These are phyloP conservation scores for Verticillium tricorpus DNA, from an alignment of 2,329 filamentous ascomycete genomes.

Conservation along the genomic window DNA sequence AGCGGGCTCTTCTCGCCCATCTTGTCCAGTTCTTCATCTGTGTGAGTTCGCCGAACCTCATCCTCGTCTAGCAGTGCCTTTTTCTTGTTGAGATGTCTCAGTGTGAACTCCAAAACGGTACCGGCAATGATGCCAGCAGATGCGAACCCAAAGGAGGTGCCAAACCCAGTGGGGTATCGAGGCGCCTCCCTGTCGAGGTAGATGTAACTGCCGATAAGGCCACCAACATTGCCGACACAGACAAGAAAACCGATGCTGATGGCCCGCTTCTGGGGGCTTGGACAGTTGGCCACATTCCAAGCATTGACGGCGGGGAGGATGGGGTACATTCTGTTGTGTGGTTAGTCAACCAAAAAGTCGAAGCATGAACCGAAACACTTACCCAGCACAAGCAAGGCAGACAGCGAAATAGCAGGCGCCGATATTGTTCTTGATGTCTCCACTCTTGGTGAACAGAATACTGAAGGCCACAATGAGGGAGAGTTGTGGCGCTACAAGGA, in stretches of 20 bases:
- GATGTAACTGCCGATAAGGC: conserved; percentile 34
- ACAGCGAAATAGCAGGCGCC: conserved; percentile 38
- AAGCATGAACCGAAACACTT: not conserved
- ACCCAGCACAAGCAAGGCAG: conserved; percentile 31
- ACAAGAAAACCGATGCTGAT: conserved; percentile 33
- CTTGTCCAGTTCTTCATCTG: conserved; percentile 12
- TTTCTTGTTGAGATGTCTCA: conserved; percentile 19
- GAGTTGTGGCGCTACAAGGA: conserved; percentile 28
- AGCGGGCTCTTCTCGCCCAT: conserved; percentile 16
- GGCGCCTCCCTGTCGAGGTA: conserved; percentile 29
- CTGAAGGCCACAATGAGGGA: conserved; percentile 28
- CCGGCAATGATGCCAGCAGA: conserved; percentile 21
- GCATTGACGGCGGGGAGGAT: conserved; percentile 58
- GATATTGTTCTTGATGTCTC: conserved; percentile 31
- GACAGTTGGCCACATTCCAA: conserved; percentile 66
- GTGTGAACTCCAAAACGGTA: conserved; percentile 22
- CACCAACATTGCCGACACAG: conserved; percentile 32
- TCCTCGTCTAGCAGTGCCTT: conserved; percentile 19
- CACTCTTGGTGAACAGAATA: conserved; percentile 30
- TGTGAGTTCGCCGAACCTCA: conserved; percentile 15
- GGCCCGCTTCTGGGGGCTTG: conserved; percentile 25
- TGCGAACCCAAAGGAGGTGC: conserved; percentile 25
- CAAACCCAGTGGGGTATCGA: conserved; percentile 27
- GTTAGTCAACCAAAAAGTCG: not conserved
- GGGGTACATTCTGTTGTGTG: conserved; percentile 55